Base-by-base conservation (phyloP, 169 alveolate genomes). In the Haemoproteus tartakovskyi region DNA sequence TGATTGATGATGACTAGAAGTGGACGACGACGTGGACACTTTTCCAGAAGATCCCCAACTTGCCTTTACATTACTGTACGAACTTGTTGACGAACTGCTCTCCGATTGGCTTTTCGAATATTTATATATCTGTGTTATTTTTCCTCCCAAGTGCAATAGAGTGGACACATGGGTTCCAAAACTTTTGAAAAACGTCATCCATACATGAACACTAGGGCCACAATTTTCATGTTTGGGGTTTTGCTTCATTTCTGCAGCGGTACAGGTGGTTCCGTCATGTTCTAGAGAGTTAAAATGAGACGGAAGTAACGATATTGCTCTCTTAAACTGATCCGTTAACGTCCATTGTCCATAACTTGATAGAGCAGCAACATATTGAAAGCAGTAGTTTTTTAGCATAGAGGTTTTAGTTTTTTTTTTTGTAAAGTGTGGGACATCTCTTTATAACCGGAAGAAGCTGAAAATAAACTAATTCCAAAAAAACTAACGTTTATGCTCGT, bases 81-180 rank as follows among this genome's bases (percentile, higher is more conserved):
- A 27, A 2, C 95, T 94, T 21, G 33, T 46, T 80, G 85, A 57
- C 63, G 88, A 85, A 89, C 2, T 21, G 79, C 4, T 9, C 70
- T 78, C n/a, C 87, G 82, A 36, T 89, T 93, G 40, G 87, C 51
- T 60, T 87, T 85, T 41, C 85, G 56, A 56, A 89, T 64, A 37
- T 89, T 90, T 8, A 91, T 82, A 45, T 91, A 94, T 60, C n/a
- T 89, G 81, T 52, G 95, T 91, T 79, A 91, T 83, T 61, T 91
- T 91, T 8, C 95, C 95, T 4, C 95, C 95, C 19, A 91, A 87
- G 33, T 91, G 94, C 18, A 91, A 47, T 24, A 87, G 62, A 19
- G 91, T 87, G 6, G 93, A 86, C 26, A 87, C 89, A 48, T 91
- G 95, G 0, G 95, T 91, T 18, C 95, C 95, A 74, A 67, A 88